A percentile compares a stretch with the other conserved stretches of the same genome.
Evolutionary conservation across 106 monocot genomes (phyloP).

Genomic region (Allium sativum): DNA sequence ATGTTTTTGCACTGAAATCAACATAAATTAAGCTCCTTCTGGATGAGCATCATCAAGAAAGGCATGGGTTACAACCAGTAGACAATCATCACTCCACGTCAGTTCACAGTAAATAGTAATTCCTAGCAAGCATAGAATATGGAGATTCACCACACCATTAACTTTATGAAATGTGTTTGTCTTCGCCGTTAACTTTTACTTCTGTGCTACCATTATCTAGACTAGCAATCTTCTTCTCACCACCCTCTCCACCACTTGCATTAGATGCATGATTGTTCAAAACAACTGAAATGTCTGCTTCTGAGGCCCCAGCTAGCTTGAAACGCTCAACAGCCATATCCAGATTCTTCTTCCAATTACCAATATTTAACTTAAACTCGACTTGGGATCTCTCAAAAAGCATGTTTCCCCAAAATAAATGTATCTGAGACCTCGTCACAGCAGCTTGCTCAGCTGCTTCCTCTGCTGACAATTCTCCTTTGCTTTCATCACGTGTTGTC

Average conservation of each 20-base stretch:
- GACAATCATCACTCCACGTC: background rate
- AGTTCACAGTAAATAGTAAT: background rate
- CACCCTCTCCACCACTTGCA: slow-evolving; percentile 24
- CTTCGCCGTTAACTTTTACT: slow-evolving; percentile 26
- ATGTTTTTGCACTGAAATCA: background rate
- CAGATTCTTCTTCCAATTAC: slow-evolving; percentile 78
- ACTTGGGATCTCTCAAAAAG: slow-evolving; percentile 94
- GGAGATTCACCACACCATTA: background rate
- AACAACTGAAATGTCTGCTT: slow-evolving; percentile 65
- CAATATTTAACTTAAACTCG: slow-evolving; percentile 63
- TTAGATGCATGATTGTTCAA: slow-evolving; percentile 81
- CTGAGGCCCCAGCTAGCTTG: slow-evolving; percentile 89
- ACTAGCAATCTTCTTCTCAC: slow-evolving; percentile 37
- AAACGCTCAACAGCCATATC: slow-evolving; percentile 86
- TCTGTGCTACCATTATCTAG: slow-evolving; percentile 8
- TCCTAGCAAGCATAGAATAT: background rate
- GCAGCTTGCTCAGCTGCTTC: slow-evolving; percentile 75
- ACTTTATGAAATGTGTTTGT: slow-evolving; percentile 22
- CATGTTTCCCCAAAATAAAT: slow-evolving; percentile 98
- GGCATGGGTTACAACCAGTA: slow-evolving; percentile 1
- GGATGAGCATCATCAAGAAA: background rate
- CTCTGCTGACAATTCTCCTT: slow-evolving; percentile 42
- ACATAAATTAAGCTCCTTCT: background rate
- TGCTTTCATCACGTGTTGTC: slow-evolving; percentile 24
- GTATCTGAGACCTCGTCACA: slow-evolving; percentile 94